Base-by-base conservation (phyloP, 768 basidiomycete genomes). In the Phlebiopsis flavidoalba region DNA sequence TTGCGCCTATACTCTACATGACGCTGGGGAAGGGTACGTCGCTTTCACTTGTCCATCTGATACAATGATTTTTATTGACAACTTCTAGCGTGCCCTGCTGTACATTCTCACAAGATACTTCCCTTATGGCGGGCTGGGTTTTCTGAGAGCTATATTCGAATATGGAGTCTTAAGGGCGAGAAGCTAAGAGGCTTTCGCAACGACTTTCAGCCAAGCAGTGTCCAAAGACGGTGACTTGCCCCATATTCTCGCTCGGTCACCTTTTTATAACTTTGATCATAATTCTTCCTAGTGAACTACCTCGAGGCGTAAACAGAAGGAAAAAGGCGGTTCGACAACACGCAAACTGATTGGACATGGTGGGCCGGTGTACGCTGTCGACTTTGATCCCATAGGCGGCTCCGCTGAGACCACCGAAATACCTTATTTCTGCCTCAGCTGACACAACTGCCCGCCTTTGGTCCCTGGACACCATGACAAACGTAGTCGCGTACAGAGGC, bases 281-380 rank as follows among this genome's bases (percentile, higher is more conserved):
- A 33, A 53, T 21, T 10, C 35, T n/a, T 45, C 58, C 45, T 63
- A 93, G 91, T 78, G 48, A 67, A 80, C 24, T 85, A 86, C 8
- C 73, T 87, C 52, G n/a, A n/a, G n/a, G n/a, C 80, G 75, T 53
- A 84, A 86, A 70, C 80, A 92, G 31, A 80, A 84, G 62, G 93
- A 95, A 72, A 93, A 88, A 73, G 90, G 88, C 59, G 91, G 89
- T 0, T 81, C 81, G 21, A 85, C 89, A 0, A 94, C 95, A 10
- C 87, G 95, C n/a, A 98, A 98, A 76, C 83, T 99, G 17, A 86
- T 98, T 56, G 97, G 94, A 1, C 97, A 99, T 72, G 96, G 95
- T 63, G 97, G 93, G 14, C 95, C 97, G 24, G 94, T 98, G 19
- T 98, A 98, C 72, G 87, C 92, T 1, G 83, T 98, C 35, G 87